Evolutionary conservation across 1,284 basidiomycete species (phyloP), one percentile per base, ranked within the genome.

Genomic region (Heliocybe sulcata): DNA sequence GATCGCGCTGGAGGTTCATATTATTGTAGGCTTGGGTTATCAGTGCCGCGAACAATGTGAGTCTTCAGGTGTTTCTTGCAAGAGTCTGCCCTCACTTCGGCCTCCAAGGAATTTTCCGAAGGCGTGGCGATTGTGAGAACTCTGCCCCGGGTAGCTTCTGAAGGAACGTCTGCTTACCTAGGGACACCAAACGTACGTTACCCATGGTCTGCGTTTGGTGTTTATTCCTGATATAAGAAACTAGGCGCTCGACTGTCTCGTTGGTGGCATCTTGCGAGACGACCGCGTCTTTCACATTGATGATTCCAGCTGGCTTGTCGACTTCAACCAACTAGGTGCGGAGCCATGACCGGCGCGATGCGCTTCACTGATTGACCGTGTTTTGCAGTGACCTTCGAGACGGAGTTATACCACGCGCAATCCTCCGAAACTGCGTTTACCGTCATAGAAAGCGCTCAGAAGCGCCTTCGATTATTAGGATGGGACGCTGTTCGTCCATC

Each of bases 401-500:
- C 56, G 3, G 52, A 62, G 23, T 38, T 60, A n/a, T 54, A 52
- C 9, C 58, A 64, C 11, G 72, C 70, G 11, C 75, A 71, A 69
- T 53, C 56, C 0, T 56, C 62, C 10, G 66, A 59, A 16, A 67
- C 69, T 12, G 59, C 68, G 0, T 65, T 66, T 25, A 35, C 57
- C 2, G 61, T 76, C 12, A 69, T 67, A 20, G 63, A 66, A 38
- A 65, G 72, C 42, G 67, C 67, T 11, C 64, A 63, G 6, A 57
- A 67, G 55, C 67, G 72, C 2, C 59, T 75, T 22, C 60, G 61
- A 19, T 54, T 51, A 1, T 59, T 70, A 52, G 74, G 73, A 0
- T 77, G 76, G 74, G 58, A 66, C 20, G 55, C 58, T n/a, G 67
- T 73, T 51, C 70, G 72, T 14, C 64, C 63, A 1, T 72, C 76